These are phyloP conservation scores for Daedaleopsis sinensis DNA, from an alignment of 768 basidiomycete species.

Conservation along the genomic window DNA sequence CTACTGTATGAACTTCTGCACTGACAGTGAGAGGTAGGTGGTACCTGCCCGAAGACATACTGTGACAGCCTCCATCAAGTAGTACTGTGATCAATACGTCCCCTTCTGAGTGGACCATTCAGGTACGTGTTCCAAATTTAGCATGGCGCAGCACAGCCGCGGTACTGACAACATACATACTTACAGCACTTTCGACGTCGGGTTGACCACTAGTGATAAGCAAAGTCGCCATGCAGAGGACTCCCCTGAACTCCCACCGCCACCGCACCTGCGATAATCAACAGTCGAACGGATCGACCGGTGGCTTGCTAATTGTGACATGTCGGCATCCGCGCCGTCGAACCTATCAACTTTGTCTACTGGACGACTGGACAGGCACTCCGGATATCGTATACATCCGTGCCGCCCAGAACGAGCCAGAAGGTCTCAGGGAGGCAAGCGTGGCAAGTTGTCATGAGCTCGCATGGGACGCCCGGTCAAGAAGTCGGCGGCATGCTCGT, in stretches of 20 bases:
- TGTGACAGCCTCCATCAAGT: too few species aligned
- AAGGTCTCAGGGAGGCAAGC: constrained; percentile 8
- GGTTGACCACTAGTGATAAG: not conserved
- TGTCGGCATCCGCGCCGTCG: not conserved
- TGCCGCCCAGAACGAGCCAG: constrained; percentile 9
- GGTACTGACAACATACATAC: too few species aligned
- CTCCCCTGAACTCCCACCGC: not conserved
- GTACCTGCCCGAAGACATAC: too few species aligned
- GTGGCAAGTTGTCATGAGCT: constrained; percentile 1
- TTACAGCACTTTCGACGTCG: too few species aligned
- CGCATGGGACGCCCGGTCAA: not conserved
- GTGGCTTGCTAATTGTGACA: not conserved
- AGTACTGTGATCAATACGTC: too few species aligned
- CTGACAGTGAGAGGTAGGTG: too few species aligned
- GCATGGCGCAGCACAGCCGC: too few species aligned
- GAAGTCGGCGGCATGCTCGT: constrained; percentile 3
- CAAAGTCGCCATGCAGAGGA: not conserved
- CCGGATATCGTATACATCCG: constrained; percentile 1
- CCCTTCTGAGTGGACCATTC: too few species aligned
- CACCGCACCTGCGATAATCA: too few species aligned
- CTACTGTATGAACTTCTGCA: too few species aligned
- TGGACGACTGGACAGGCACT: not conserved
- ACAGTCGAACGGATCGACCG: too few species aligned
- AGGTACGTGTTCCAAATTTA: too few species aligned
- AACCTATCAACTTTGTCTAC: not conserved